These are phyloP conservation scores for Arthrocladium fulminans DNA, from an alignment of 2,329 filamentous ascomycete genomes.

Conservation along the genomic window DNA sequence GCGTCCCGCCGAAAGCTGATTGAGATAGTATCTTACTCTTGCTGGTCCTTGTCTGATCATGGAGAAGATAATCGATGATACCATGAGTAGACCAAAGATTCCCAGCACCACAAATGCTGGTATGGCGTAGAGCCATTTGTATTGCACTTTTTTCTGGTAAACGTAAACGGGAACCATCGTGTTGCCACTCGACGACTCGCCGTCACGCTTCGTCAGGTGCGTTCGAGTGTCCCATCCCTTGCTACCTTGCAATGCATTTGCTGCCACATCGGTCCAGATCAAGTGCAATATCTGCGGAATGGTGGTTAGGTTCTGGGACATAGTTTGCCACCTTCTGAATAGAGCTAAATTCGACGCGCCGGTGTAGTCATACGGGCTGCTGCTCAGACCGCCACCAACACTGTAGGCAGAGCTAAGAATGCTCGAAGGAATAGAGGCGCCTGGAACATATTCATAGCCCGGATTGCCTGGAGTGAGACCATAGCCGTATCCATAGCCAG, in stretches of 20 bases:
- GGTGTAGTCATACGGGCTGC: constrained; percentile 29
- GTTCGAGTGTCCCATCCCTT: neutral
- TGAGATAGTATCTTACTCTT: neutral
- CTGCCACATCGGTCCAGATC: constrained; percentile 38
- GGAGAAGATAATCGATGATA: neutral
- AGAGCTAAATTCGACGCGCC: constrained; percentile 33
- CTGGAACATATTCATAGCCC: constrained; percentile 29
- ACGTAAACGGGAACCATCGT: constrained; percentile 21
- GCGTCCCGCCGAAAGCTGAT: neutral
- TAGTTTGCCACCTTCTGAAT: constrained; percentile 34
- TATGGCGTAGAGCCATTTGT: constrained; percentile 28
- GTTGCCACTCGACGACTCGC: neutral
- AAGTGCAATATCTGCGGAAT: constrained; percentile 34
- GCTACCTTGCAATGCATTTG: constrained; percentile 25
- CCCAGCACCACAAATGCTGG: constrained; percentile 21
- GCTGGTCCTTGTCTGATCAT: neutral
- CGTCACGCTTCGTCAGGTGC: neutral
- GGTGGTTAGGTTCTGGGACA: constrained; percentile 24
- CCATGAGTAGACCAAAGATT: neutral
- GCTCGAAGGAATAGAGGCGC: constrained; percentile 29
- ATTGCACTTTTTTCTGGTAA: constrained; percentile 26
- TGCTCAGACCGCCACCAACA: constrained; percentile 24
- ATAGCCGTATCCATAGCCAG: neutral
- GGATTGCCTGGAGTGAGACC: neutral
- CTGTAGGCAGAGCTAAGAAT: neutral